phyloP scores from a whole-genome alignment of 371 early-diverging fungal genomes.

The Zychaea mexicana region DNA sequence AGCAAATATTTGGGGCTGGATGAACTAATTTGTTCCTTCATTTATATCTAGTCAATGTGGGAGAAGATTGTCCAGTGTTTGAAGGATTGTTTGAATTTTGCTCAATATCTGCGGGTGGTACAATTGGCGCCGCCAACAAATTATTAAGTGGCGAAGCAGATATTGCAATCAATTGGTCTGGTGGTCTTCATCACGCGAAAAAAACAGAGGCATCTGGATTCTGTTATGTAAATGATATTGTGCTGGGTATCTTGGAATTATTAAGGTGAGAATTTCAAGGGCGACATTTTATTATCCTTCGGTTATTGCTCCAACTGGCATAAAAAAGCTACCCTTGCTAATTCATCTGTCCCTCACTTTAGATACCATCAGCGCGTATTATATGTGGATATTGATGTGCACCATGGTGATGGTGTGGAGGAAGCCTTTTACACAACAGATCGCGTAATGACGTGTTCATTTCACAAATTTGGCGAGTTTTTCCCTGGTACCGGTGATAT shows the following conservation, averaged over 20 bases:
- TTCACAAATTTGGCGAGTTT: conserved; percentile 98
- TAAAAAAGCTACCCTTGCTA: neutral
- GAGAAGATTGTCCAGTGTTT: conserved; percentile 98
- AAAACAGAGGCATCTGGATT: conserved; percentile 94
- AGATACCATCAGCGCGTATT: conserved; percentile 86
- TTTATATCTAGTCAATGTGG: conserved; percentile 74
- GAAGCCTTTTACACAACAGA: conserved; percentile 98
- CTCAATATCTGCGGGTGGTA: conserved; percentile 92
- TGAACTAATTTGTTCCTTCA: neutral
- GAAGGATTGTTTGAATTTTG: conserved; percentile 97
- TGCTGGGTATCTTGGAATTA: conserved; percentile 91
- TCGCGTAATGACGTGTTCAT: conserved; percentile 95
- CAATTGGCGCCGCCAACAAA: conserved; percentile 92
- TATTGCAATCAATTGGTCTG: conserved; percentile 96
- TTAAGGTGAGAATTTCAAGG: conserved; percentile 43
- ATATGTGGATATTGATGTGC: conserved; percentile 97
- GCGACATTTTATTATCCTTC: neutral
- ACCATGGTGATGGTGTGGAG: conserved; percentile 98
- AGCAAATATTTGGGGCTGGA: neutral
- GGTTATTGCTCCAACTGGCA: neutral
- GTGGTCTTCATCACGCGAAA: conserved; percentile 98
- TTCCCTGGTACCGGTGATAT: conserved; percentile 91
- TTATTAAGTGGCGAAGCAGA: conserved; percentile 87
- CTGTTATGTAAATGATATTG: conserved; percentile 98
- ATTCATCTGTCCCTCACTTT: neutral